Evolutionary conservation across 1,139 yeast species (phyloP), one percentile per base, ranked within the genome.

Genomic region (Meyerozyma carpophila): DNA sequence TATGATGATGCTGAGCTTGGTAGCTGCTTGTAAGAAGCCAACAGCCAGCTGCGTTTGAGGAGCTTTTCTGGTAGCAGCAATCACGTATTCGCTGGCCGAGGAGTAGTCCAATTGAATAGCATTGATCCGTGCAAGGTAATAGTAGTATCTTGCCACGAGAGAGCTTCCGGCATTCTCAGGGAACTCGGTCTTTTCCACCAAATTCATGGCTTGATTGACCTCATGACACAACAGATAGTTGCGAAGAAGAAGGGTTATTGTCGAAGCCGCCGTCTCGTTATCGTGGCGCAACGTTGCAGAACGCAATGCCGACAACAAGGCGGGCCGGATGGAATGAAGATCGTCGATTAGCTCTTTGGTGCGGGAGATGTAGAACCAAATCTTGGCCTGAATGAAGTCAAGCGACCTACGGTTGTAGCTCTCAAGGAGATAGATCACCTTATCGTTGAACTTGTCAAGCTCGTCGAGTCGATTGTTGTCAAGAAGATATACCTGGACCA

Each of bases 51-150:
- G 74, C 1, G 96, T 88, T 63, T 90, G 97, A 29, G 98, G 98
- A n/a, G 96, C 91, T 64, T 94, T 94, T 70, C 98, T 83, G 43
- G 91, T 85, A 7, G 98, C 96, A 16, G 95, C 89, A 45, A 89
- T 85, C 44, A 88, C 89, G 58, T 82, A 88, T 57, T 91, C 96
- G 59, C 85, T 84, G 2, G 98, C 97, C 20, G 87, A 73, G 1
- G 96, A 82, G 65, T 94, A 94, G 64, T 94, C 94, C 56, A 94
- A 79, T 68, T 93, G 98, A 51, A 93, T 84, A 3, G 98, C 93
- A 58, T 83, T 84, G 58, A 94, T 88, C 54, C 86, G 82, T 13
- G 97, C 94, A 61, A 90, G 71, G 60, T 93, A 94, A 67, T 85
- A 93, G 65, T 81, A 84, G 64, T 90, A 91, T 65, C 99, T 81